These are phyloP conservation scores for Silene conica DNA, from an alignment of 148 eudicot species.

Conservation along the genomic window DNA sequence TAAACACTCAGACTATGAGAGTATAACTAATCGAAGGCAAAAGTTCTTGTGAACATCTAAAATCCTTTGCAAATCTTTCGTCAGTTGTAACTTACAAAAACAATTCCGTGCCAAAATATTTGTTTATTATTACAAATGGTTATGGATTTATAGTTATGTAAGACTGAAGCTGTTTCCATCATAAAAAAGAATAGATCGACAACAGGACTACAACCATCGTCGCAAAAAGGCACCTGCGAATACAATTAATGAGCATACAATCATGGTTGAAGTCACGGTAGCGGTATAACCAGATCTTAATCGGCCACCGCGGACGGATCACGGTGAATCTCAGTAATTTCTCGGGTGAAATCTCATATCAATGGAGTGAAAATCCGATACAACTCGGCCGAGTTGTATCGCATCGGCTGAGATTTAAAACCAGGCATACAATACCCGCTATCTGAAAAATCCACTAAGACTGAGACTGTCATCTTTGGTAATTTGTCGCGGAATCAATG, in stretches of 20 bases:
- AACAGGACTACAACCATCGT: constrained; percentile 7
- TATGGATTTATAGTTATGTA: neutral
- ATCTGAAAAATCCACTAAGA: constrained; percentile 34
- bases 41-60: too few species aligned
- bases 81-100: neutral
- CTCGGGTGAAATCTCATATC: too few species aligned
- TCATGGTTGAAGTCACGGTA: too few species aligned
- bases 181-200: neutral
- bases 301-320: too few species aligned
- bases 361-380: too few species aligned
- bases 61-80: neutral
- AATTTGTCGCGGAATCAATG: constrained; percentile 27
- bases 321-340: too few species aligned
- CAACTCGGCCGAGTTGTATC: too few species aligned
- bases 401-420: too few species aligned
- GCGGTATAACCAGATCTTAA: too few species aligned
- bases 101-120: neutral
- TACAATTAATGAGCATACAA: neutral
- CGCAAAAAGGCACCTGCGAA: constrained; percentile 11
- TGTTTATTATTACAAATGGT: neutral
- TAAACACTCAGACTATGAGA: too few species aligned
- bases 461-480: constrained; percentile 36
- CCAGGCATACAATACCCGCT: constrained; percentile 12
- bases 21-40: too few species aligned
- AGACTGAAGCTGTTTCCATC: neutral